These are phyloP conservation scores for Eucalyptus tenuipes DNA, from an alignment of 345 rosid species.

Conservation along the genomic window DNA sequence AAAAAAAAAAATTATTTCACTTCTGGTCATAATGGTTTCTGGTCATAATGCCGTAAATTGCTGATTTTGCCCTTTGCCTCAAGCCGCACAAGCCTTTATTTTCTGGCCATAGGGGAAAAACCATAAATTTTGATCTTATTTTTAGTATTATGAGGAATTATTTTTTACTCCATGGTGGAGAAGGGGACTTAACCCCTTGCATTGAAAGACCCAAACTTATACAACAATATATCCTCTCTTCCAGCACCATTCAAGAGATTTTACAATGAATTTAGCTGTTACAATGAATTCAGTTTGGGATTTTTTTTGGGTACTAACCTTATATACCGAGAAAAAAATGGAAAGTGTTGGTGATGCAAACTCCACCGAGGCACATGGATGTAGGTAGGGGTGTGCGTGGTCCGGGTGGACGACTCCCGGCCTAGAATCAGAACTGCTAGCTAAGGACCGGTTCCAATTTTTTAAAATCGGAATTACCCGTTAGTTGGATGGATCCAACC, in stretches of 20 bases:
- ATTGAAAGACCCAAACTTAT: background rate
- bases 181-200: background rate
- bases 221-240: background rate
- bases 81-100: background rate
- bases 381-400: no score
- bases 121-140: background rate
- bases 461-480: no score
- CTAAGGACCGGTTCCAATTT: no score
- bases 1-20: no score
- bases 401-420: fast-evolving
- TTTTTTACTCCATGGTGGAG: background rate
- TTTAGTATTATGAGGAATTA: background rate
- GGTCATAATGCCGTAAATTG: no score
- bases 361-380: background rate
- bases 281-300: no score
- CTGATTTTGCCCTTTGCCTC: background rate
- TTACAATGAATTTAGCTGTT: no score
- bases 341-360: background rate
- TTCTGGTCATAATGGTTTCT: no score
- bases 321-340: background rate
- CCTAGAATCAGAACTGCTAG: fast-evolving
- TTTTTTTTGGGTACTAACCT: no score
- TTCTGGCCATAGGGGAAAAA: fast-evolving
- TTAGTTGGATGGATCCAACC: no score
- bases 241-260: no score